phyloP scores from a whole-genome alignment of 495 filamentous ascomycete genomes.

The Podospora fimiseda region DNA sequence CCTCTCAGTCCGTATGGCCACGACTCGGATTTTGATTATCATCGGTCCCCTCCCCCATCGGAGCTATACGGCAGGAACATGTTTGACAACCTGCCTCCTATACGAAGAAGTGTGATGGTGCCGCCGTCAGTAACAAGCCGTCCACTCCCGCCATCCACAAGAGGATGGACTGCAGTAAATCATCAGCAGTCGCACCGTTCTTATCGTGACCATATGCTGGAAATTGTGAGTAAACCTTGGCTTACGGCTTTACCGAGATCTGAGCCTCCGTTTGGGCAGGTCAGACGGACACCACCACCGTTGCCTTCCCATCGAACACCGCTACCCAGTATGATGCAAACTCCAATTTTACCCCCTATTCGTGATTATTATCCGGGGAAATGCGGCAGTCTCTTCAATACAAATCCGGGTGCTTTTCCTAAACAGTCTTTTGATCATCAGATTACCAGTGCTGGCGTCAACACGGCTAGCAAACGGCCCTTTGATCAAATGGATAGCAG shows the following conservation, averaged over 20 bases:
- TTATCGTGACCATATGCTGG: neutral
- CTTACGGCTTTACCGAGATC: neutral
- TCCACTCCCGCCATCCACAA: conserved; percentile 3
- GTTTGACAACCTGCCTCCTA: neutral
- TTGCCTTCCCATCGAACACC: too few species aligned
- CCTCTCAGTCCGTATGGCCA: conserved; percentile 29
- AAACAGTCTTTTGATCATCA: neutral
- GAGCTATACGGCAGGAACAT: neutral
- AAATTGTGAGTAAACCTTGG: neutral
- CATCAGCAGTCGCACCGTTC: neutral
- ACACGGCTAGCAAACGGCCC: conserved; percentile 1
- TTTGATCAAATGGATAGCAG: neutral
- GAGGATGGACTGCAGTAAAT: neutral
- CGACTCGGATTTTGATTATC: conserved; percentile 34
- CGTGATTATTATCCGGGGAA: neutral
- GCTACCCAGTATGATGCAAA: conserved; percentile 3
- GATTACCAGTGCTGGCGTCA: neutral
- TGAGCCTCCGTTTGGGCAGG: neutral
- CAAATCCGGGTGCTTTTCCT: neutral
- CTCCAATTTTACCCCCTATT: neutral
- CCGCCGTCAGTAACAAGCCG: neutral
- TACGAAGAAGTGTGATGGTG: neutral
- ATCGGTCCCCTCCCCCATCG: conserved; percentile 18
- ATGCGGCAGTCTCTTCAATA: conserved; percentile 1
- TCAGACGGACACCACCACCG: too few species aligned